A percentile compares a stretch with the other conserved stretches of the same genome.
Evolutionary conservation across 2,329 filamentous ascomycete species (phyloP).

Genomic region (Cladosporium sp.): DNA sequence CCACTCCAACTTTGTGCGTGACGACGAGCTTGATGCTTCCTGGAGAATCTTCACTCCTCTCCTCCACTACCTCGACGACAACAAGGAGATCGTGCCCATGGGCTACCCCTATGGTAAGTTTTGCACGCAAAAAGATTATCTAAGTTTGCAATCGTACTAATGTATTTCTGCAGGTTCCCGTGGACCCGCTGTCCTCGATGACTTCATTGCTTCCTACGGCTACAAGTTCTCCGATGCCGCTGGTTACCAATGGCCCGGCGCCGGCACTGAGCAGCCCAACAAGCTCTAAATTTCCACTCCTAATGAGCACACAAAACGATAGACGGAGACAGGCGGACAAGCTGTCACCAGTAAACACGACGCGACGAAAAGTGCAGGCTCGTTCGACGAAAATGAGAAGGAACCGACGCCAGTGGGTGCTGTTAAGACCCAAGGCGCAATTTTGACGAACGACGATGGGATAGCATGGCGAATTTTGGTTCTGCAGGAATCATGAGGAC

Average conservation of each 20-base stretch:
- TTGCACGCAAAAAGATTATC: background rate
- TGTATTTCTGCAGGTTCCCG: conserved; percentile 69
- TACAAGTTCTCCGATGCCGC: conserved; percentile 98
- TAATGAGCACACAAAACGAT: conserved; percentile 2
- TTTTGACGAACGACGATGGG: background rate
- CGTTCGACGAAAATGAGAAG: background rate
- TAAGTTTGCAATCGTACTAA: conserved; percentile 3
- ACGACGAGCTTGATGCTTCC: conserved; percentile 93
- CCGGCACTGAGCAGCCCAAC: conserved; percentile 65
- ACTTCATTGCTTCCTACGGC: conserved; percentile 96
- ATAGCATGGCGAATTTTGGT: conserved; percentile 8
- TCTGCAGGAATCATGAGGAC: conserved; percentile 7
- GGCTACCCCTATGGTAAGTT: conserved; percentile 94
- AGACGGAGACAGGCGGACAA: background rate
- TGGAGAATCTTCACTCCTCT: conserved; percentile 99
- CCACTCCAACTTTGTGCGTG: conserved; percentile 98
- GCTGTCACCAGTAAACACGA: conserved; percentile 7
- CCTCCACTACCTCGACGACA: conserved; percentile 95
- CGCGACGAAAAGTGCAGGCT: conserved; percentile 13
- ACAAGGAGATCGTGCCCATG: conserved; percentile 99
- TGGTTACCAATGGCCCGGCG: conserved; percentile 84
- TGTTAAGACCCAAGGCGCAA: background rate
- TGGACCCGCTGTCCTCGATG: conserved; percentile 90
- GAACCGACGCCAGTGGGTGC: background rate
- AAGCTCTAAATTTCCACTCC: conserved; percentile 61